Evolutionary conservation across 2,329 filamentous ascomycete genomes (phyloP), one percentile per base, ranked within the genome.

Genomic region (Tolypocladium nubicola): DNA sequence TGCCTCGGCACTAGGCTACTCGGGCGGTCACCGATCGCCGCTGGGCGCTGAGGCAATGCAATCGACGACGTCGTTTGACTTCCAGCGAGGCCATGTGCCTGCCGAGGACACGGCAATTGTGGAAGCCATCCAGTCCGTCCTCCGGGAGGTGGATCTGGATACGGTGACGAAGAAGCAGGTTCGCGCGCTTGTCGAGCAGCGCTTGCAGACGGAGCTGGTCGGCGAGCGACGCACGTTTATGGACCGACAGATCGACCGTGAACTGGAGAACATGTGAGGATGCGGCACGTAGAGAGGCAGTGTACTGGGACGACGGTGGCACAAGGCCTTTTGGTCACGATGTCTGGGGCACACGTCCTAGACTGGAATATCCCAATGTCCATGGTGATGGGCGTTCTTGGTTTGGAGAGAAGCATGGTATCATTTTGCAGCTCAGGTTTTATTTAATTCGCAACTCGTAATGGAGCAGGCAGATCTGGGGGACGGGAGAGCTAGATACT

Each of bases 81-180:
- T 85, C 71, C 80, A 84, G 64, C 74, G 79, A 23, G 77, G 77
- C 50, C 71, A 76, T 57, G 77, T 76, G 30, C 90, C 89, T 0
- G 89, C 90, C 0, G 89, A 88, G 62, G 92, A 97, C 66, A 78
- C 77, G 52, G 81, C 84, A 60, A 97, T 99, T 62, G 80, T 90
- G 21, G 89, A 95, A 60, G 88, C 89, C 1, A 93, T 97, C 61
- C 88, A 90, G 66, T 78, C 81, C 54, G 94, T 94, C 65, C 78
- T 99, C 61, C 75, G 80, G 19, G 93, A 97, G 67, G 91, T 97
- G 0, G 93, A 99, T 71, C 79, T 99, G 47, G 94, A 99, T 70
- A 93, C 83, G n/a, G 90, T 97, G 53, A 99, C 94, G 8, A 99
- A 97, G 85, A 99, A 99, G 77, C 93, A 97, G 75, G 87, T 94